Conservation (phyloP, 345 rosid species). For the Gossypium herbaceum region DNA sequence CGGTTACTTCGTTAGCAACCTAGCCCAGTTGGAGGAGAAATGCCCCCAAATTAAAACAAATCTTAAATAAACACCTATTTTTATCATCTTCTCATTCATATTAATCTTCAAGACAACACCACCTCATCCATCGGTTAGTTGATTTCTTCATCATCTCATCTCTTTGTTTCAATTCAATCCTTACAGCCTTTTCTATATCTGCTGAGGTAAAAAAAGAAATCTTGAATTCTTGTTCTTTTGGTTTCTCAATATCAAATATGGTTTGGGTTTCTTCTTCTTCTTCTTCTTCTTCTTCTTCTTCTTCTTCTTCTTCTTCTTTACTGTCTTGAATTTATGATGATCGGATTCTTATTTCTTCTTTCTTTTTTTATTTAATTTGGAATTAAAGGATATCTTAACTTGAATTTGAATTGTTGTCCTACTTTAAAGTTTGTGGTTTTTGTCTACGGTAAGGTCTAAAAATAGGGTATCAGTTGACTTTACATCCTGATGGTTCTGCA, state of each 20-base stretch:
- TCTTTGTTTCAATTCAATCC: no score
- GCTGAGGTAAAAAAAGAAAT: background rate
- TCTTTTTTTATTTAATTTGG: background rate
- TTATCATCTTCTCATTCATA: no score
- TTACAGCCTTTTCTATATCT: background rate
- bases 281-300: background rate
- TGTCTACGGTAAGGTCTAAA: background rate
- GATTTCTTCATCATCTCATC: no score
- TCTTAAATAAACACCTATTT: no score
- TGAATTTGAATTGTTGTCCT: background rate
- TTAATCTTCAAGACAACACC: no score
- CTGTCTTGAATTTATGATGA: background rate
- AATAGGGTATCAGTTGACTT: background rate
- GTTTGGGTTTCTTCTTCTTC: background rate
- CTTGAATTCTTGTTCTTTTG: background rate
- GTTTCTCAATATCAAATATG: background rate
- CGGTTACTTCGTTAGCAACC: no score
- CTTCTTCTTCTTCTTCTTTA: background rate
- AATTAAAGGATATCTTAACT: background rate
- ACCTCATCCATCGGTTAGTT: no score
- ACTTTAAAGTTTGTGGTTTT: background rate
- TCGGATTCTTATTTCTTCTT: no score
- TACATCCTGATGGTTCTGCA: slow-evolving; percentile 6
- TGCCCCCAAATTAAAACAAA: no score
- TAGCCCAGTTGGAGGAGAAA: no score